A percentile compares a stretch with the other conserved stretches of the same genome.
Evolutionary conservation across 176 grass and related monocot species (phyloP).

Genomic region (sorghum (Sorghum bicolor)): DNA sequence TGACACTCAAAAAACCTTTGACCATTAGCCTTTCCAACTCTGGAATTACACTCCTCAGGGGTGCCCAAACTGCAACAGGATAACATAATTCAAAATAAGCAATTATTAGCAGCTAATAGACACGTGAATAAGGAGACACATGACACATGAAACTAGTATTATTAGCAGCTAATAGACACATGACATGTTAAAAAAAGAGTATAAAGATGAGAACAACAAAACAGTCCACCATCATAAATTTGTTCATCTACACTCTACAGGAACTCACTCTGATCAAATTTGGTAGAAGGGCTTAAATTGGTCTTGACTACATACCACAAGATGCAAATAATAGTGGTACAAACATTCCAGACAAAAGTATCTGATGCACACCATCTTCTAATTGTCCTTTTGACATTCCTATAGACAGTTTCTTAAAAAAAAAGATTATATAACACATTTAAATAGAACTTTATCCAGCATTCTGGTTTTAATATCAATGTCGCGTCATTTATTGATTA

Average conservation of each 20-base stretch:
- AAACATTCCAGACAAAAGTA: background rate
- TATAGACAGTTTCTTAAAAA: background rate
- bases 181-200: background rate
- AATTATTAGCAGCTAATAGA: background rate
- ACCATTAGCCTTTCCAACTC: background rate
- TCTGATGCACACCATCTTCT: background rate
- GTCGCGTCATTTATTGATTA: background rate
- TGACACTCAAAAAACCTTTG: slow-evolving; percentile 20
- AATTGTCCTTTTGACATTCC: background rate
- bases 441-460: background rate
- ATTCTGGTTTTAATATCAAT: background rate
- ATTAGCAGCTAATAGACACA: no score
- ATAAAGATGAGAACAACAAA: background rate
- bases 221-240: background rate
- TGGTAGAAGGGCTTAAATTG: background rate
- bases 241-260: background rate
- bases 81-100: slow-evolving; percentile 9
- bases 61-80: slow-evolving; percentile 21
- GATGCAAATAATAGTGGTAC: background rate
- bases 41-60: background rate
- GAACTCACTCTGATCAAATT: background rate
- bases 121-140: background rate
- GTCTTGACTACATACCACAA: background rate
- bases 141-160: background rate
- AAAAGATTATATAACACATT: background rate